Percentiles rank a stretch among this genome's conserved stretches.
Evolutionary conservation across 1,284 basidiomycete species (phyloP).

Genomic region (Sparassis latifolia): DNA sequence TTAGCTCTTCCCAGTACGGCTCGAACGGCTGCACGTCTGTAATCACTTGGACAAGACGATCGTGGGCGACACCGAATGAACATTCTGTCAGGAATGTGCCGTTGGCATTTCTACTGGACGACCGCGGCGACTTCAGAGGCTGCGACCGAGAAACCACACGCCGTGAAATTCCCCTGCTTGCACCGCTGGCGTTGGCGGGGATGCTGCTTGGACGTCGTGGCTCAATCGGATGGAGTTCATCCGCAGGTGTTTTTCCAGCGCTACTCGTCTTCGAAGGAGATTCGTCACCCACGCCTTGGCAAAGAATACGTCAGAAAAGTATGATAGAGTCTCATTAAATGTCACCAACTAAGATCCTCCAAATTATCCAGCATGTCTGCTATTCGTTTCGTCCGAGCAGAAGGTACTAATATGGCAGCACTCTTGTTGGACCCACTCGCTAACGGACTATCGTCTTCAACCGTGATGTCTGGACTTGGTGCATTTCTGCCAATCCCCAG

Average conservation of each 20-base stretch:
- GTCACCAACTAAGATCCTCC: slow-evolving; percentile 53
- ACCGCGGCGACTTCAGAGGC: slow-evolving; percentile 11
- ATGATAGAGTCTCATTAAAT: neutral
- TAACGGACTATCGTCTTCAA: slow-evolving; percentile 22
- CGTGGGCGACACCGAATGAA: slow-evolving; percentile 89
- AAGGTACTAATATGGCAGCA: slow-evolving; percentile 38
- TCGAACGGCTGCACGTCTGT: slow-evolving; percentile 95
- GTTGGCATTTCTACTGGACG: slow-evolving; percentile 34
- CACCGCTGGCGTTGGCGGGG: slow-evolving; percentile 16
- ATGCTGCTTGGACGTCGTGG: slow-evolving; percentile 31
- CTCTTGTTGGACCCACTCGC: slow-evolving; percentile 8
- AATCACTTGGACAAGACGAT: slow-evolving; percentile 86
- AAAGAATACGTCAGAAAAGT: neutral
- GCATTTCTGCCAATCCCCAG: slow-evolving; percentile 45
- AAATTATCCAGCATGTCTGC: slow-evolving; percentile 70
- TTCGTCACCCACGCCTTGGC: slow-evolving; percentile 36
- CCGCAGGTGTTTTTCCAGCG: slow-evolving; percentile 31
- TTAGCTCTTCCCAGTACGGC: slow-evolving; percentile 87
- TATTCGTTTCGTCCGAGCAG: slow-evolving; percentile 72
- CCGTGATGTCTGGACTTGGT: slow-evolving; percentile 26
- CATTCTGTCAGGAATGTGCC: slow-evolving; percentile 91
- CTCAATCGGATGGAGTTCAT: slow-evolving; percentile 41
- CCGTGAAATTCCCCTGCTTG: slow-evolving; percentile 25
- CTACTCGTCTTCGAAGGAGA: slow-evolving; percentile 62
- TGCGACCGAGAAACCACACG: slow-evolving; percentile 43